A percentile compares a stretch with the other conserved stretches of the same genome.
These are phyloP conservation scores for Phialemonium atrogriseum DNA, from an alignment of 2,329 filamentous ascomycete genomes.

Conservation along the genomic window DNA sequence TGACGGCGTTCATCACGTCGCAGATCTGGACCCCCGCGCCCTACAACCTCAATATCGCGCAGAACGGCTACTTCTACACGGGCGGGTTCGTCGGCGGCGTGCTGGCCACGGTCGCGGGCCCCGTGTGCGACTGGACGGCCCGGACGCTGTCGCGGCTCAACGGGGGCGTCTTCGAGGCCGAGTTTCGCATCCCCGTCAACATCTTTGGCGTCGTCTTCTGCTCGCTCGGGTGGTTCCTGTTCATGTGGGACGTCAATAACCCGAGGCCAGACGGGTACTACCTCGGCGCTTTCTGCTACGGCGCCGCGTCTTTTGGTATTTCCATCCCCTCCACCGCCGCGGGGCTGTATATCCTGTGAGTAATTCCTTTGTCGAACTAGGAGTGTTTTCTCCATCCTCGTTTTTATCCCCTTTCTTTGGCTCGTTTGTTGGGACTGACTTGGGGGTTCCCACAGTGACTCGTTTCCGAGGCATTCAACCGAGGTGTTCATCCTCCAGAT, in stretches of 20 bases:
- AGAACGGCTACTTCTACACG: slow-evolving; percentile 33
- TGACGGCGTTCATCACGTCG: slow-evolving; percentile 11
- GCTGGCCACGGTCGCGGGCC: slow-evolving; percentile 22
- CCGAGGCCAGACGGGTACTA: slow-evolving; percentile 8
- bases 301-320: slow-evolving; percentile 11
- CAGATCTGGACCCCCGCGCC: slow-evolving; percentile 12
- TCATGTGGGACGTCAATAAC: slow-evolving; percentile 12
- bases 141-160: slow-evolving; percentile 7
- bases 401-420: neutral
- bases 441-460: slow-evolving; percentile 13
- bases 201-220: slow-evolving; percentile 9
- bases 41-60: slow-evolving; percentile 26
- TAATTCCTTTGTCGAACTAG: too few relatives aligned
- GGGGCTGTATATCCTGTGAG: slow-evolving; percentile 23
- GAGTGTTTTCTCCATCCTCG: too few relatives aligned
- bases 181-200: slow-evolving; percentile 14
- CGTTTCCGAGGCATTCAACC: slow-evolving; percentile 18
- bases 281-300: slow-evolving; percentile 10
- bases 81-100: slow-evolving; percentile 30
- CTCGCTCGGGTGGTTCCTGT: slow-evolving; percentile 12
- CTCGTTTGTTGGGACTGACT: neutral
- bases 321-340: slow-evolving; percentile 13
- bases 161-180: slow-evolving; percentile 11
- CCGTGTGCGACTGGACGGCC: slow-evolving; percentile 14
- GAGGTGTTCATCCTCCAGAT: slow-evolving; percentile 25